A percentile compares a stretch with the other conserved stretches of the same genome.
phyloP scores from a whole-genome alignment of 2,329 filamentous ascomycete species.

The Atkinsonella hypoxylon region DNA sequence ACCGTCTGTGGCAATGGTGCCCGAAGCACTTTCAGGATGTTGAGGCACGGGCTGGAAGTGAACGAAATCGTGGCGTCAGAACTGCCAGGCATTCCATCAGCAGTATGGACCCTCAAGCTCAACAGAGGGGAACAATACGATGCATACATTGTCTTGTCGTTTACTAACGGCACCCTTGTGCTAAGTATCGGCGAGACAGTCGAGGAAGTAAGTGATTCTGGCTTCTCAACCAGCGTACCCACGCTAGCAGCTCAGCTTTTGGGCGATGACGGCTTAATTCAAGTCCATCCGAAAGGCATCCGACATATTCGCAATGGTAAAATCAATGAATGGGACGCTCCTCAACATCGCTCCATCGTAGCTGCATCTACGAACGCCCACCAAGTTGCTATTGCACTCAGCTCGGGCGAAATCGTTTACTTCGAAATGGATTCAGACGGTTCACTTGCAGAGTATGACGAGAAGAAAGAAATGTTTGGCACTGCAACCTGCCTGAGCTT shows the following conservation, averaged over 20 bases:
- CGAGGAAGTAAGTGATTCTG: slow-evolving; percentile 87
- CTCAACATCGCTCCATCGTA: slow-evolving; percentile 89
- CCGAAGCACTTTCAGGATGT: slow-evolving; percentile 77
- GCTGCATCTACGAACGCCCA: slow-evolving; percentile 86
- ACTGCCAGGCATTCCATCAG: slow-evolving; percentile 74
- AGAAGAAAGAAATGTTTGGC: slow-evolving; percentile 88
- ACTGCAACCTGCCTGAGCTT: slow-evolving; percentile 93
- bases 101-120: slow-evolving; percentile 92
- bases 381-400: slow-evolving; percentile 87
- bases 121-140: slow-evolving; percentile 74
- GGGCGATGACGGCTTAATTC: slow-evolving; percentile 82
- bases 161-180: slow-evolving; percentile 80
- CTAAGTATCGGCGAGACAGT: slow-evolving; percentile 95
- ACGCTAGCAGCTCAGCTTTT: slow-evolving; percentile 90
- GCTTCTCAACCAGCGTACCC: slow-evolving; percentile 77
- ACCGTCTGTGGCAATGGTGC: slow-evolving; percentile 81
- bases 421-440: slow-evolving; percentile 95
- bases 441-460: slow-evolving; percentile 83
- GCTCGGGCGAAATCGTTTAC: slow-evolving; percentile 93
- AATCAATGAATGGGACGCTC: slow-evolving; percentile 87
- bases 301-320: slow-evolving; percentile 70
- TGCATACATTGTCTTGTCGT: slow-evolving; percentile 90
- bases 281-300: slow-evolving; percentile 94
- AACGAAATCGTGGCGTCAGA: slow-evolving; percentile 94
- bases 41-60: slow-evolving; percentile 87